A percentile compares a stretch with the other conserved stretches of the same genome.
phyloP scores from a whole-genome alignment of 345 rosid species.

The Populus simonii region DNA sequence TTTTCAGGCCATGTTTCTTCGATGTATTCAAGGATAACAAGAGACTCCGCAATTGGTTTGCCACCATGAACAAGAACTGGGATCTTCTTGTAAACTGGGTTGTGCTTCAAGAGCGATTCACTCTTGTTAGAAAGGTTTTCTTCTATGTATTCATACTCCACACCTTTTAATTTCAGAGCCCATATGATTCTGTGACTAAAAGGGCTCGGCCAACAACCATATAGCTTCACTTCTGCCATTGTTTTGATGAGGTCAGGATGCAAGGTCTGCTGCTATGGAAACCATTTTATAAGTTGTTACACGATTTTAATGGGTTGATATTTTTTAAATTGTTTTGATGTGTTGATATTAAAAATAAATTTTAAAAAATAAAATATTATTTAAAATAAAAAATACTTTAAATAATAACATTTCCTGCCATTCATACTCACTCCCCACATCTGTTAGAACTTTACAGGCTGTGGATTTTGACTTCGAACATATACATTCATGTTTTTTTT shows the following conservation, averaged over 20 bases:
- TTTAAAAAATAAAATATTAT: too few relatives aligned
- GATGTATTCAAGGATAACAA: conserved; percentile 14
- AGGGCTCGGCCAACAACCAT: conserved; percentile 14
- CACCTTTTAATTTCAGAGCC: conserved; percentile 18
- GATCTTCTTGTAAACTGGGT: conserved; percentile 8
- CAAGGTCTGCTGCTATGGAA: neutral
- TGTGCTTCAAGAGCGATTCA: conserved; percentile 7
- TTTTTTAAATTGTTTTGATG: too few relatives aligned
- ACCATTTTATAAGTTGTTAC: neutral
- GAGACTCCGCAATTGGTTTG: conserved; percentile 7
- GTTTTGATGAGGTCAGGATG: neutral
- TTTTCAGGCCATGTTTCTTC: conserved; percentile 19
- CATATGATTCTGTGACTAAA: conserved; percentile 6
- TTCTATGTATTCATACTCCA: conserved; percentile 1
- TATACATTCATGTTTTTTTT: too few relatives aligned
- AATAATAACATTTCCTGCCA: too few relatives aligned
- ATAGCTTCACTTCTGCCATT: conserved; percentile 18
- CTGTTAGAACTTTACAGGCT: too few relatives aligned
- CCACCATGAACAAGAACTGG: conserved; percentile 14
- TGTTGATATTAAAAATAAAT: too few relatives aligned
- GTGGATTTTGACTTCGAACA: too few relatives aligned
- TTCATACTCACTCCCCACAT: too few relatives aligned
- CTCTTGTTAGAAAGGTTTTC: conserved; percentile 10
- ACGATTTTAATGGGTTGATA: too few relatives aligned
- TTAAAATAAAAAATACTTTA: too few relatives aligned